These are phyloP conservation scores for Lavandula angustifolia DNA, from an alignment of 257 asterid genomes.

Conservation along the genomic window DNA sequence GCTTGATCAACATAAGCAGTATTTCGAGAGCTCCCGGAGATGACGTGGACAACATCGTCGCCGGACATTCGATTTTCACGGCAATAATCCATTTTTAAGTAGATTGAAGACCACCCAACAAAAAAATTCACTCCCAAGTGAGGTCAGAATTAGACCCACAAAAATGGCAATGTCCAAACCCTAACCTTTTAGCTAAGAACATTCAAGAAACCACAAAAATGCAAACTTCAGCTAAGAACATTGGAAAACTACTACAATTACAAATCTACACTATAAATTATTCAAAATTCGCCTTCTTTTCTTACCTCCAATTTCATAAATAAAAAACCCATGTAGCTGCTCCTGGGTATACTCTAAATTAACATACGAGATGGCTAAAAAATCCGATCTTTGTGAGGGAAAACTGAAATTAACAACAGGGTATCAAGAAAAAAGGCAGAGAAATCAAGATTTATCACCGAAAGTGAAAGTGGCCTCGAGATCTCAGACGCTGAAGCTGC, in stretches of 20 bases:
- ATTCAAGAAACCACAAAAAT: conserved; percentile 16
- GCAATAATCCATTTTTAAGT: conserved; percentile 48
- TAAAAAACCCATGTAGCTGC: neutral
- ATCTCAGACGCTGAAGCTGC: conserved; percentile 31
- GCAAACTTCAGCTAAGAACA: conserved; percentile 8
- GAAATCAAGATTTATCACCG: conserved; percentile 29
- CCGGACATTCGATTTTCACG: conserved; percentile 47
- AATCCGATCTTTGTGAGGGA: conserved; percentile 16
- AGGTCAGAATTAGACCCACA: conserved; percentile 1
- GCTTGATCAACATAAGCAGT: conserved; percentile 43
- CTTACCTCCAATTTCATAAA: conserved; percentile 5
- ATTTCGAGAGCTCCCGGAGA: conserved; percentile 43
- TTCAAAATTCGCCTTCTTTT: conserved; percentile 2
- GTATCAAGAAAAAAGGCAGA: conserved; percentile 3
- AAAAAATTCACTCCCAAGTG: conserved; percentile 27
- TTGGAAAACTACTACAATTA: neutral
- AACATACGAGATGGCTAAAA: conserved; percentile 23
- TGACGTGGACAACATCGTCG: conserved; percentile 60
- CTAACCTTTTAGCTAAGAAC: conserved; percentile 11
- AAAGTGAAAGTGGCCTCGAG: conserved; percentile 27
- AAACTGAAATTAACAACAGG: neutral
- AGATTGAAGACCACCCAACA: conserved; percentile 5
- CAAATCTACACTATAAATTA: neutral
- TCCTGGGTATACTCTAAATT: neutral
- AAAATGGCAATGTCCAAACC: conserved; percentile 26